Evolutionary conservation across 148 eudicot genomes (phyloP).

Genomic region (Chenopodium berlandieri): DNA sequence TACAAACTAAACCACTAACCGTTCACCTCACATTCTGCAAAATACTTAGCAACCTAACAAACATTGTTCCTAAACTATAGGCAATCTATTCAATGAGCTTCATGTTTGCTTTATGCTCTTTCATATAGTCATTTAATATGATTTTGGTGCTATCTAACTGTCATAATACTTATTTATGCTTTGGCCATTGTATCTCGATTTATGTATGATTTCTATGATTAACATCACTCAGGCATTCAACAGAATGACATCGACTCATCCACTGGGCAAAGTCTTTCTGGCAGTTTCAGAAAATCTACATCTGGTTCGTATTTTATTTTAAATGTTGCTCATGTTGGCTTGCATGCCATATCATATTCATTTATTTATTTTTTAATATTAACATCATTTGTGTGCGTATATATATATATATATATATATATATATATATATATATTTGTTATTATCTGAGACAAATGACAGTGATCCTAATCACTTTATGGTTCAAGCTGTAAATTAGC

Average conservation of each 20-base stretch:
- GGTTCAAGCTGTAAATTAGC: neutral
- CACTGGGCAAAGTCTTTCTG: slow-evolving; percentile 48
- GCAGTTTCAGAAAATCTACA: slow-evolving; percentile 55
- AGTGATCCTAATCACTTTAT: neutral
- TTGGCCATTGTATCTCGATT: slow-evolving; percentile 19
- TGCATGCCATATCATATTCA: slow-evolving; percentile 1
- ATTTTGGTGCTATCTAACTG: neutral
- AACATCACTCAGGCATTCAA: slow-evolving; percentile 50
- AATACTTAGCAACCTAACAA: too few relatives aligned
- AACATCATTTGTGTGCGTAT: neutral
- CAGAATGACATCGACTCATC: slow-evolving; percentile 51
- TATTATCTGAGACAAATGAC: neutral
- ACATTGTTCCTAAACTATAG: too few relatives aligned
- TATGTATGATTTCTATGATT: slow-evolving; percentile 31
- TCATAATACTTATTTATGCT: neutral
- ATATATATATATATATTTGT: too few relatives aligned
- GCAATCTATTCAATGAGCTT: neutral
- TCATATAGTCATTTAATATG: neutral
- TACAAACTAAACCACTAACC: too few relatives aligned
- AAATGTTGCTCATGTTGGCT: slow-evolving; percentile 4
- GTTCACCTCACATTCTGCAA: too few relatives aligned
- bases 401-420: too few relatives aligned
- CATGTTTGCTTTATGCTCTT: neutral
- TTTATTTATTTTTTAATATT: neutral
- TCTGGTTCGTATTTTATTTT: slow-evolving; percentile 41